These are phyloP conservation scores for Candida nitratophila DNA, from an alignment of 805 yeast species.

Conservation along the genomic window DNA sequence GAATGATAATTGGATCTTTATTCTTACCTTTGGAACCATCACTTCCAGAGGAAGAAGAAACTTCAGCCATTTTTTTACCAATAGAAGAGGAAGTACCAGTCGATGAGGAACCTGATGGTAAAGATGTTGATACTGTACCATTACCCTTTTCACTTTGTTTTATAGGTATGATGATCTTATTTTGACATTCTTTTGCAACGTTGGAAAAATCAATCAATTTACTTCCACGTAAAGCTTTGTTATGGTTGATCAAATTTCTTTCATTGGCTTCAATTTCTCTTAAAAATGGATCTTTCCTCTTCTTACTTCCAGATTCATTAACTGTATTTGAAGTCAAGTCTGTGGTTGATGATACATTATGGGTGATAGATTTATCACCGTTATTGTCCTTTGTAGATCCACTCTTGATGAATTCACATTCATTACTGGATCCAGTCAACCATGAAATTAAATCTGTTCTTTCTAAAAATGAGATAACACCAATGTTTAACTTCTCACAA, in stretches of 20 bases:
- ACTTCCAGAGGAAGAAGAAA: slow-evolving; percentile 2
- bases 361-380: no score
- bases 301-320: slow-evolving; percentile 10
- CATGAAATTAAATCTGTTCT: slow-evolving; percentile 79
- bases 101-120: slow-evolving; percentile 1
- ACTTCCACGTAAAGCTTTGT: slow-evolving; percentile 43
- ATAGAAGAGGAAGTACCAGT: slow-evolving; percentile 2
- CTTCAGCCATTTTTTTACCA: no score
- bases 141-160: slow-evolving; percentile 21
- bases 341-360: neutral
- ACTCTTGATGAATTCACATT: slow-evolving; percentile 44
- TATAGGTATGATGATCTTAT: slow-evolving; percentile 46
- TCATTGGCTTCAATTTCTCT: slow-evolving; percentile 35
- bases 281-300: slow-evolving; percentile 43
- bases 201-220: slow-evolving; percentile 63
- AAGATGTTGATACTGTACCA: neutral
- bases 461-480: slow-evolving; percentile 74
- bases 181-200: slow-evolving; percentile 59
- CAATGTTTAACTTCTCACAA: slow-evolving; percentile 56
- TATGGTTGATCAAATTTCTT: slow-evolving; percentile 39
- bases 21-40: no score
- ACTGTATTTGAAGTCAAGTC: slow-evolving; percentile 6
- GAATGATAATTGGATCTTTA: slow-evolving; percentile 63
- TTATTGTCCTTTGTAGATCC: neutral
- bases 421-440: slow-evolving; percentile 63